These are phyloP conservation scores for Chalciporus pseudorubinellus DNA, from an alignment of 768 basidiomycete genomes.

Conservation along the genomic window DNA sequence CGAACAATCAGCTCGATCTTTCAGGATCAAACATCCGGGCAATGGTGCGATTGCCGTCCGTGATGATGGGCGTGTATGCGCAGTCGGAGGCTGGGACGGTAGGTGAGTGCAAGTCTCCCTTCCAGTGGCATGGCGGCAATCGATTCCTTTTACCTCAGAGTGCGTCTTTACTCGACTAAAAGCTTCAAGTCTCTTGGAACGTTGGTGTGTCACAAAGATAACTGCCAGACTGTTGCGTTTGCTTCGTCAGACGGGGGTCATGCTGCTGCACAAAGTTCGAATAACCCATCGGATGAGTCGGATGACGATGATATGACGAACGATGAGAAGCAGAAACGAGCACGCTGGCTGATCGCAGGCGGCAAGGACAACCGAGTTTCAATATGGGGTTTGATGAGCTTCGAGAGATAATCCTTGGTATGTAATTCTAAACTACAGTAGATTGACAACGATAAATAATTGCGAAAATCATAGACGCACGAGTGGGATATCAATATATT, in stretches of 20 bases:
- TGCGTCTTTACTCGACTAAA: constrained; percentile 80
- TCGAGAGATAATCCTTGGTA: constrained; percentile 15
- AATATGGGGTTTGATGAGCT: constrained; percentile 63
- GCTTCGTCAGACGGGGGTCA: constrained; percentile 34
- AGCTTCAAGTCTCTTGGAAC: constrained; percentile 82
- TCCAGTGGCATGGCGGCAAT: neutral
- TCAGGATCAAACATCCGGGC: constrained; percentile 74
- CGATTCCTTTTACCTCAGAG: constrained; percentile 39
- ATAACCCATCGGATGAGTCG: neutral
- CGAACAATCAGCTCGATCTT: constrained; percentile 31
- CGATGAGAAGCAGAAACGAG: constrained; percentile 43
- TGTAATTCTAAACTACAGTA: constrained; percentile 17
- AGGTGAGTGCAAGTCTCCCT: constrained; percentile 49
- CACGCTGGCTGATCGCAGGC: constrained; percentile 63
- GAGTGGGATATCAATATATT: neutral
- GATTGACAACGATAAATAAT: constrained; percentile 17
- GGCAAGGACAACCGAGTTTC: constrained; percentile 69
- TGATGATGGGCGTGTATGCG: constrained; percentile 75
- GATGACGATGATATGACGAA: constrained; percentile 46
- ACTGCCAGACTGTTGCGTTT: constrained; percentile 75
- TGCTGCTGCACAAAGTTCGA: constrained; percentile 1
- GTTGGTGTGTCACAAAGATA: constrained; percentile 76
- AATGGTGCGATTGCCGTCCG: constrained; percentile 76
- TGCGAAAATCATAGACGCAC: neutral
- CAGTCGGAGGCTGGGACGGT: constrained; percentile 94